Evolutionary conservation across 805 yeast species (phyloP).

Genomic region (Wickerhamomyces hampshirensis): DNA sequence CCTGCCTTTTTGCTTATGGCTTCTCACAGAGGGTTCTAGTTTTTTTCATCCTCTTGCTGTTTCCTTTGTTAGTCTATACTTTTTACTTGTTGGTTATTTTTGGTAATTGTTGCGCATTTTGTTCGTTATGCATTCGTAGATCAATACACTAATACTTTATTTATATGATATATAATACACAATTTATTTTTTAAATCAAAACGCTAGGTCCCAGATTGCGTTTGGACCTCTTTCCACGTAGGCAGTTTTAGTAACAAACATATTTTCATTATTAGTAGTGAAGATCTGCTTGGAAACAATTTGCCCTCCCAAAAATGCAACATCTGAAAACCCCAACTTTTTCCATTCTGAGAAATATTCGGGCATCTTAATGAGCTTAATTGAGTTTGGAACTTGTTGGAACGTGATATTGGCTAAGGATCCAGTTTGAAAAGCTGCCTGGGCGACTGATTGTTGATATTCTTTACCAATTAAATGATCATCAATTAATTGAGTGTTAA

Average conservation of each 20-base stretch:
- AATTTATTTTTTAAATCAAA: conserved; percentile 16
- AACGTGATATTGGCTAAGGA: conserved; percentile 22
- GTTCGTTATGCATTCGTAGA: no score
- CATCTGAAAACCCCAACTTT: conserved; percentile 68
- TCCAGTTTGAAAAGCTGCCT: conserved; percentile 24
- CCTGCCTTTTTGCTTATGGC: no score
- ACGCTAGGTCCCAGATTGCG: conserved; percentile 66
- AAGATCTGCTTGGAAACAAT: conserved; percentile 84
- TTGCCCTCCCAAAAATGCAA: conserved; percentile 80
- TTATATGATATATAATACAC: not conserved
- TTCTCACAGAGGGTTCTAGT: no score
- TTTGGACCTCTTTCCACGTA: conserved; percentile 80
- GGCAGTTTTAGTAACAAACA: conserved; percentile 62
- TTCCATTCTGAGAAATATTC: conserved; percentile 97
- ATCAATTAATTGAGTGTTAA: conserved; percentile 52
- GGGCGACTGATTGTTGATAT: conserved; percentile 23
- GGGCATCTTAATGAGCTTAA: conserved; percentile 66
- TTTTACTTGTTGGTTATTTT: no score
- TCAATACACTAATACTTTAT: no score
- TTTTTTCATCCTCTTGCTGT: no score
- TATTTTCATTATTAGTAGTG: conserved; percentile 51
- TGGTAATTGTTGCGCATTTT: no score
- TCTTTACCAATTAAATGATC: conserved; percentile 44
- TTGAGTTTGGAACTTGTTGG: conserved; percentile 75
- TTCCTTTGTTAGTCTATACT: no score